Evolutionary conservation across 306 rosid genomes (phyloP).

Genomic region (Canavalia ensiformis): DNA sequence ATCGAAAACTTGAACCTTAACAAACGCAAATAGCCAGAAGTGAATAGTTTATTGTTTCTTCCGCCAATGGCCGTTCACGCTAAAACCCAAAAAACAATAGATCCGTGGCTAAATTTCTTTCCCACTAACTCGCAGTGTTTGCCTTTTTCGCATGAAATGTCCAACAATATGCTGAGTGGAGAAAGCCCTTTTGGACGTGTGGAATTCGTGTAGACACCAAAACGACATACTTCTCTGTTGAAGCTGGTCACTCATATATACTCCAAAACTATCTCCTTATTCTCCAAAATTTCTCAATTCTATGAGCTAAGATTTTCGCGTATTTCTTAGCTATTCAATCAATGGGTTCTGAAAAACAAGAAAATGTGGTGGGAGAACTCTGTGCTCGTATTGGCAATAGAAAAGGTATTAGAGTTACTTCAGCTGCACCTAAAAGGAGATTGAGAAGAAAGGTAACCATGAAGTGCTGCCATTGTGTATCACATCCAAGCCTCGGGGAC

Average conservation of each 20-base stretch:
- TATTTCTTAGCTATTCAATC: not conserved
- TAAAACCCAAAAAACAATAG: not conserved
- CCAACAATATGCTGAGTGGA: not conserved
- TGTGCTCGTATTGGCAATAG: not conserved
- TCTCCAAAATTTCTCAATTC: not conserved
- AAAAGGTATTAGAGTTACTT: slow-evolving; percentile 33
- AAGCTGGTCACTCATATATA: not conserved
- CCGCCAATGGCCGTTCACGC: not conserved
- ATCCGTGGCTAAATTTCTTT: not conserved
- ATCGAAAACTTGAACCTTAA: slow-evolving; percentile 41
- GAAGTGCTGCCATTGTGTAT: slow-evolving; percentile 35
- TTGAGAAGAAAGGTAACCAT: not conserved
- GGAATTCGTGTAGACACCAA: slow-evolving; percentile 42
- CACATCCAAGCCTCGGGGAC: slow-evolving; percentile 1
- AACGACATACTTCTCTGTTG: not conserved
- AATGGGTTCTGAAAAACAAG: slow-evolving; percentile 36
- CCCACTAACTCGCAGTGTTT: slow-evolving; percentile 25
- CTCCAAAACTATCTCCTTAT: not conserved
- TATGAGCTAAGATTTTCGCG: not conserved
- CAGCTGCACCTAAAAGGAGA: slow-evolving; percentile 34
- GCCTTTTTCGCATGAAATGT: not conserved
- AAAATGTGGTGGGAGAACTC: not conserved
- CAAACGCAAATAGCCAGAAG: slow-evolving; percentile 21
- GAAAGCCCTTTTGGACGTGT: slow-evolving; percentile 22
- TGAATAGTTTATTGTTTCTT: slow-evolving; percentile 4